These are phyloP conservation scores for Breviolum minutum DNA, from an alignment of 73 alveolate genomes.

Conservation along the genomic window DNA sequence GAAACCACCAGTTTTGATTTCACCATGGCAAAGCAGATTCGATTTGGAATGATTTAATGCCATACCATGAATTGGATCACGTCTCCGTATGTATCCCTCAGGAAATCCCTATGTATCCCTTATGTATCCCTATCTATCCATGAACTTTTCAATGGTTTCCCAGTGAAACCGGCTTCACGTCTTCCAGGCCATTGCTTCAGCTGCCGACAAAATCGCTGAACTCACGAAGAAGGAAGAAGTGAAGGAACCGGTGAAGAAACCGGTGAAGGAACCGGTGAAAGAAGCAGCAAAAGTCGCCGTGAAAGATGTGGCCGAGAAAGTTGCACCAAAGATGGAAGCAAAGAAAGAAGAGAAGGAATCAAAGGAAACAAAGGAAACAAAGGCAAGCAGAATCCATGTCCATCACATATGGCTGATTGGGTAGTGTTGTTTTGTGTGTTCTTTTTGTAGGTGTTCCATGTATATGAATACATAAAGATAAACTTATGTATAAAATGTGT, in stretches of 20 bases:
- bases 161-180: no score
- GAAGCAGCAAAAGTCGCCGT: neutral
- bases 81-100: no score
- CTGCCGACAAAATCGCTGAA: neutral
- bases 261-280: neutral
- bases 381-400: neutral
- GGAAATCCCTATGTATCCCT: no score
- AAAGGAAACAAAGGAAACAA: neutral
- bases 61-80: no score
- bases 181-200: constrained; percentile 20
- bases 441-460: neutral
- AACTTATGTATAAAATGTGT: no score
- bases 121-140: neutral
- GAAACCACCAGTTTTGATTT: no score
- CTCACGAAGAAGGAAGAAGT: neutral
- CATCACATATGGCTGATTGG: neutral
- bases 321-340: neutral
- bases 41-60: no score
- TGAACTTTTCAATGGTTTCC: neutral
- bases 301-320: neutral
- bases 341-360: neutral
- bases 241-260: neutral
- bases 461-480: no score
- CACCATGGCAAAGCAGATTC: neutral
- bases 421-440: neutral